Base-by-base conservation (phyloP, 2,329 filamentous ascomycete species). In the Ascochyta lentis region DNA sequence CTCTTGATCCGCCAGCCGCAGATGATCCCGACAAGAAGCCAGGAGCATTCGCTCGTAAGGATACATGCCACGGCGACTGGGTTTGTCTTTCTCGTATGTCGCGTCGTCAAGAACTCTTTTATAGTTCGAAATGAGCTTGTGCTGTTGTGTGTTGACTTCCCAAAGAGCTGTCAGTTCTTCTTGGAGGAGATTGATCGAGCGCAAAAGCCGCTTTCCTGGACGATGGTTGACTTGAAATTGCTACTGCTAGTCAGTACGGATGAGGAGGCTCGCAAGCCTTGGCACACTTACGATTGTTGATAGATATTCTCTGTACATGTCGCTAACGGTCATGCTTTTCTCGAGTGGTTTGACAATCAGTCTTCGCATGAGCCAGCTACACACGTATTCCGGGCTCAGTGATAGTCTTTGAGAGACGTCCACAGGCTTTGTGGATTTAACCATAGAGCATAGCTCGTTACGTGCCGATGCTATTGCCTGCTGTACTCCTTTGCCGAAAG, bases 211-310 rank as follows among this genome's bases (percentile, higher is more conserved):
- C 54, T 74, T 75, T 22, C 66, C 60, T 4, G 71, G 69, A 8
- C 66, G 64, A 38, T 72, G 65, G 23, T 73, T 74, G 34, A 74
- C 69, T 68, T 72, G 65, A 37, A 74, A 74, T 70, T 72, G 69
- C 70, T 72, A 24, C 3, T 1, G 1, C 0, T 10, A n/a, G 46
- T 69, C 24, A 69, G 61, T 29, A 19, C 43, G 23, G 13, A 39
- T 6, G 9, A 15, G 16, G 10, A 15, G n/a, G 12, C 3, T 19
- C 16, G 9, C 22, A n/a, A 24, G 16, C 31, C 15, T 10, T 3
- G 40, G 1, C 3, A 0, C 4, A 38, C 68, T 67, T 60, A 73
- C 71, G 16, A 74, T 54, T 5, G 62, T 69, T 4, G 67, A 72
- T 1, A 73, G 51, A 34, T 72, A 74, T 10, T 69, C 66, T 15